Percentiles rank a stretch among this genome's conserved stretches.
These are phyloP conservation scores for Cystobasidiopsis lactophilus DNA, from an alignment of 768 basidiomycete genomes.

Conservation along the genomic window DNA sequence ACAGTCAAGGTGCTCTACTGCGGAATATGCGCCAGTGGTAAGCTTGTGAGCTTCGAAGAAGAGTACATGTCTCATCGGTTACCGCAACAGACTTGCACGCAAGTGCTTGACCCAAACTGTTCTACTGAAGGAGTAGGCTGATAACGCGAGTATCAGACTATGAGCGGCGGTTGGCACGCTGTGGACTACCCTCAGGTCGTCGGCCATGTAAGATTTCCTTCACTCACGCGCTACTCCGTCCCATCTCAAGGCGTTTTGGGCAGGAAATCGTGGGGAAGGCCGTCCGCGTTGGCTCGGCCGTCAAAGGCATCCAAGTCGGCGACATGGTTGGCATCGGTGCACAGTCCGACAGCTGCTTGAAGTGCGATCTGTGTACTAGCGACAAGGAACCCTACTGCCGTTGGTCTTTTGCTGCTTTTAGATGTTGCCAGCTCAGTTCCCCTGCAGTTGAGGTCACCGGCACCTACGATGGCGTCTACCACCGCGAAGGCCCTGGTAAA, in stretches of 20 bases:
- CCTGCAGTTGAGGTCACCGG: background rate
- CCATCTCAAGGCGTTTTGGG: too few species aligned
- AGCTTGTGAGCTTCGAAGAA: too few species aligned
- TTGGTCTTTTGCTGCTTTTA: background rate
- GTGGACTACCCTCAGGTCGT: background rate
- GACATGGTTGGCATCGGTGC: slow-evolving; percentile 5
- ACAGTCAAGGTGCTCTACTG: slow-evolving; percentile 8
- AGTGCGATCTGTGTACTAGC: slow-evolving; percentile 14
- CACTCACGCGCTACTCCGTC: too few species aligned
- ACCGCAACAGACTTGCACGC: slow-evolving; percentile 10
- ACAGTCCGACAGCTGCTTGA: slow-evolving; percentile 12
- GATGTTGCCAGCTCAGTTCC: background rate
- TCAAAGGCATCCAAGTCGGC: slow-evolving; percentile 7
- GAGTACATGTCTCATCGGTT: too few species aligned
- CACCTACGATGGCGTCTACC: slow-evolving; percentile 12
- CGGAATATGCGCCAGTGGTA: too few species aligned
- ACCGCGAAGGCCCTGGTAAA: slow-evolving; percentile 12
- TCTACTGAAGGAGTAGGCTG: background rate
- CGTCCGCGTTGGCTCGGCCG: background rate
- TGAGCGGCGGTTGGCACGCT: background rate
- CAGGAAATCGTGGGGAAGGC: slow-evolving; percentile 14
- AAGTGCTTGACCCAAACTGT: background rate
- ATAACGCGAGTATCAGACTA: background rate
- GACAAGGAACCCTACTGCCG: slow-evolving; percentile 14
- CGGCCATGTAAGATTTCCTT: too few species aligned